These are phyloP conservation scores for Xerocomellus dryophilus DNA, from an alignment of 768 basidiomycete genomes.

Conservation along the genomic window DNA sequence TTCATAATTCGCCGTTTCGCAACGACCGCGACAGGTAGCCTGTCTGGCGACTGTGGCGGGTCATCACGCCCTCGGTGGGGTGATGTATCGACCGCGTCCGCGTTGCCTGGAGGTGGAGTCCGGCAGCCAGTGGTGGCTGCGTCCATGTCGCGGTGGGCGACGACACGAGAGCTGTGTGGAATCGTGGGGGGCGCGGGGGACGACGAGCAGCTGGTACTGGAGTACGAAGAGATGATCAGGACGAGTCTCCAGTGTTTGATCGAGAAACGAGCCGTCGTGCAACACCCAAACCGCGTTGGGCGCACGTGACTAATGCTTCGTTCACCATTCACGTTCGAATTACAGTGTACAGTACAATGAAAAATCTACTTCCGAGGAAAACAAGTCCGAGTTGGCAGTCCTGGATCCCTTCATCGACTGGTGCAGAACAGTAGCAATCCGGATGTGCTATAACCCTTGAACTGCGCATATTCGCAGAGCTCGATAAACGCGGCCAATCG, in stretches of 20 bases:
- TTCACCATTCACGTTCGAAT: background rate
- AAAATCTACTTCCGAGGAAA: slow-evolving; percentile 3
- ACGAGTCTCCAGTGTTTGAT: slow-evolving; percentile 13
- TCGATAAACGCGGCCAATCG: background rate
- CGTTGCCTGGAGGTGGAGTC: slow-evolving; percentile 31
- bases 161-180: background rate
- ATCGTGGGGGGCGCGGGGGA: background rate
- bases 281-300: slow-evolving; percentile 30
- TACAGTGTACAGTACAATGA: slow-evolving; percentile 6
- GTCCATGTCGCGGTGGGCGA: slow-evolving; percentile 18
- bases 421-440: background rate
- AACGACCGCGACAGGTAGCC: slow-evolving; percentile 38
- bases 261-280: slow-evolving; percentile 6
- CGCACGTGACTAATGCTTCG: slow-evolving; percentile 27
- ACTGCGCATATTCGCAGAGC: background rate
- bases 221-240: background rate
- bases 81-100: slow-evolving; percentile 42
- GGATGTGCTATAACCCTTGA: background rate
- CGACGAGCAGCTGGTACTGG: background rate
- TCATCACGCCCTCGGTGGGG: slow-evolving; percentile 49
- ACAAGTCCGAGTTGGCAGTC: background rate
- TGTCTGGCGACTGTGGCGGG: slow-evolving; percentile 52
- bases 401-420: background rate
- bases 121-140: slow-evolving; percentile 24
- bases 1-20: slow-evolving; percentile 30